Percentiles rank a stretch among this genome's conserved stretches.
Evolutionary conservation across 2,329 filamentous ascomycete species (phyloP).

Genomic region (Fusarium nelsonii): DNA sequence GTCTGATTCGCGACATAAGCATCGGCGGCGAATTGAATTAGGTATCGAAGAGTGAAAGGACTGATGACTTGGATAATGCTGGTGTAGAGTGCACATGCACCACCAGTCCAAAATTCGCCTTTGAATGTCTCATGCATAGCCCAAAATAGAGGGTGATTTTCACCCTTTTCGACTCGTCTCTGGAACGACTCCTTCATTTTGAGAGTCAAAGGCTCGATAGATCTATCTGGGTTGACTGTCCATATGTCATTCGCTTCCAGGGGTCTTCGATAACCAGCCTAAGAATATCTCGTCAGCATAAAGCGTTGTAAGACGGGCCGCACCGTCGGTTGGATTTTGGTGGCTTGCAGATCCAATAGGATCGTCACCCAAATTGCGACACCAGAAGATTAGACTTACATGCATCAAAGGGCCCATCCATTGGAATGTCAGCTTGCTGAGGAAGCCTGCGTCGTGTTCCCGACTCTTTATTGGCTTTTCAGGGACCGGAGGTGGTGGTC

Average conservation of each 20-base stretch:
- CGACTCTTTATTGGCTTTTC: conserved; percentile 66
- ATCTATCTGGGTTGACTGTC: conserved; percentile 84
- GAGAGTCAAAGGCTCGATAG: conserved; percentile 75
- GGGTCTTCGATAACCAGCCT: conserved; percentile 86
- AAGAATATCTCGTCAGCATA: conserved; percentile 28
- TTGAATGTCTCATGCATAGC: conserved; percentile 90
- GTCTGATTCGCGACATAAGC: conserved; percentile 75
- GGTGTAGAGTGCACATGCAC: conserved; percentile 79
- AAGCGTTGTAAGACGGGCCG: conserved; percentile 35
- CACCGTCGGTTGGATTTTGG: conserved; percentile 12
- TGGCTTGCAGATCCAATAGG: conserved; percentile 30
- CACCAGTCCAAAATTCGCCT: conserved; percentile 86
- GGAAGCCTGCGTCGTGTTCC: conserved; percentile 79
- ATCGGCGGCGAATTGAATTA: conserved; percentile 86
- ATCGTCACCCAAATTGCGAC: conserved; percentile 2
- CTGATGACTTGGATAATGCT: conserved; percentile 83
- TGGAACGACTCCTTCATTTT: conserved; percentile 77
- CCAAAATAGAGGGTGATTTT: conserved; percentile 80
- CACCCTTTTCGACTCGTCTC: conserved; percentile 73
- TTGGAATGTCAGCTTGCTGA: conserved; percentile 83
- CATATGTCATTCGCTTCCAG: conserved; percentile 90
- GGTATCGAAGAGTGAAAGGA: conserved; percentile 85
- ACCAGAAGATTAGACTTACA: conserved; percentile 59
- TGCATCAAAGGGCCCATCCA: conserved; percentile 93
- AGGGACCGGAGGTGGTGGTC: conserved; percentile 66